Base-by-base conservation (phyloP, 208 protist species). In the Acanthamoeba royreba region DNA sequence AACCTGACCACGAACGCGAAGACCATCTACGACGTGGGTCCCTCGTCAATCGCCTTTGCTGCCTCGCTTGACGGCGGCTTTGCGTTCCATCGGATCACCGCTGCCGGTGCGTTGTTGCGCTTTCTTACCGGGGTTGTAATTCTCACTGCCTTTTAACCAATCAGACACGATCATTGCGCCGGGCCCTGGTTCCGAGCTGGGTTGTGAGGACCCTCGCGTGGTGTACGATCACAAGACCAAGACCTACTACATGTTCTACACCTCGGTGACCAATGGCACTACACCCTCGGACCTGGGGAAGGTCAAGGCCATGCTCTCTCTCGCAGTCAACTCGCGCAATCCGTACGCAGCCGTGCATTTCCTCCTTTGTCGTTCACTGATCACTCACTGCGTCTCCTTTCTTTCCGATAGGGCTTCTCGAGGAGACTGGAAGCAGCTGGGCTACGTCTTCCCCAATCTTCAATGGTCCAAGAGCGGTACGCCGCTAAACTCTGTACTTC, bases 201-300 rank as follows among this genome's bases (percentile, higher is more conserved):
- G 61, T n/a, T 74, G 61, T 40, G 92, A 94, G 55, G 92, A 94
- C 38, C 92, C 92, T 4, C n/a, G 92, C 15, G 31, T 91, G 13
- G 72, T 49, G 45, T 94, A 90, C 53, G 31, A 89, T 17, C 9
- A 28, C n/a, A 94, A 92, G n/a, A 61, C 63, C 45, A 63, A 85
- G 47, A 81, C 66, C 15, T 91, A 94, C 86, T 94, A 94, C 86
- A 55, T 94, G 52, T 89, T 90, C 17, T 94, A 94, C 77, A 69
- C 92, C 7, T 69, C 92, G 22, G 92, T 89, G 58, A 77, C 85
- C 43, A 91, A 55, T 19, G 43, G 45, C 17, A 63, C 85, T 0
- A 72, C 28, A 49, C 42, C 66, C 17, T 91, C 85, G 45, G 85
- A 91, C 47, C 61, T 74, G 19, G 61, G 61, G 5, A 38, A 74